Conservation (phyloP, 176 grass and related monocot genomes). For the Rhipidocladum racemiflorum region DNA sequence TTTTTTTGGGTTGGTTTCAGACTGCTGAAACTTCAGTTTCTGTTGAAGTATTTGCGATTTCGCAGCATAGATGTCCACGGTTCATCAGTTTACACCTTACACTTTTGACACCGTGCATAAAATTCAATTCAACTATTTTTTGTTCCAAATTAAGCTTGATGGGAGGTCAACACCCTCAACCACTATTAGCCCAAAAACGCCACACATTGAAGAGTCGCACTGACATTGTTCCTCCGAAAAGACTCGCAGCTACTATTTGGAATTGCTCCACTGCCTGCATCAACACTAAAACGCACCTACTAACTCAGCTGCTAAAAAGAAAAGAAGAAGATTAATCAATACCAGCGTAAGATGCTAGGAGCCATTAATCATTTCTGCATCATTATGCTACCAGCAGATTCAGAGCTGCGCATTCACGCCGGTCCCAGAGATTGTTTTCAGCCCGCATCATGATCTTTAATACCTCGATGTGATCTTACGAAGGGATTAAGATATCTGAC, state of each 20-base stretch:
- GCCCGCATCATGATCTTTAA: background rate
- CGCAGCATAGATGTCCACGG: background rate
- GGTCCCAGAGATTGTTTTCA: background rate
- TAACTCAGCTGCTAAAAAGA: conserved; percentile 3
- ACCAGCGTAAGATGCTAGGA: background rate
- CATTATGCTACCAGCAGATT: background rate
- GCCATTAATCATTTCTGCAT: background rate
- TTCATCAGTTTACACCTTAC: background rate
- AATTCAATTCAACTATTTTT: background rate
- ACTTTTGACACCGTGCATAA: background rate
- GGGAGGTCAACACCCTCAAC: conserved; percentile 19
- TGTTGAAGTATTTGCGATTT: background rate
- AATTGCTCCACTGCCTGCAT: background rate
- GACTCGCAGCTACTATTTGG: background rate
- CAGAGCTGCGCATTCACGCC: background rate
- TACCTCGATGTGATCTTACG: background rate
- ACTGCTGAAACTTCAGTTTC: background rate
- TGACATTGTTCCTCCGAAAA: background rate
- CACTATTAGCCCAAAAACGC: background rate
- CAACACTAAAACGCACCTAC: conserved; percentile 9
- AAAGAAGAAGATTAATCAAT: background rate
- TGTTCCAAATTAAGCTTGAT: background rate
- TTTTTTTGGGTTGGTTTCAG: background rate
- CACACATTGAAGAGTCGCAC: background rate
- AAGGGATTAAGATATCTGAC: background rate